Evolutionary conservation across 257 asterid species (phyloP), one percentile per base, ranked within the genome.

Genomic region (Solanum tarapatanum): DNA sequence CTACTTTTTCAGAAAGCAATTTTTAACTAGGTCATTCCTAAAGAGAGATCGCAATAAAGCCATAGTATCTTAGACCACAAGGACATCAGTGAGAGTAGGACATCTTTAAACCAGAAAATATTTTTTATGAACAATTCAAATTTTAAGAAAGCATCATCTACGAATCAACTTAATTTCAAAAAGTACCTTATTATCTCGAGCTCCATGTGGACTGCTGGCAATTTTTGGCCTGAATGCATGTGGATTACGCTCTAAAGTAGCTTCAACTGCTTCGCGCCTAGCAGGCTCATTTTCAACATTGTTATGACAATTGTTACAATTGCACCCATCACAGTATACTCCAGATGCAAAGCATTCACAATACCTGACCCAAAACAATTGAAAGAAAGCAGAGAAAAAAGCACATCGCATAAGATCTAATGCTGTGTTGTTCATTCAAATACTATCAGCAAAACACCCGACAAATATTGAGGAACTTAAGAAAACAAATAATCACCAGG

Each of bases 261-360:
- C 95, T 88, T 94, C 98, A 69, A 96, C 98, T 35, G 99, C 98
- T 90, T 96, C 98, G 55, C 96, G 91, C 87, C 99, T 94, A 72
- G 98, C 95, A 85, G 93, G 93, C 60, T 97, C 98, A 77, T 95
- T 94, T 91, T 93, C 98, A 14, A 89, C 93, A 91, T 97, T 97
- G 88, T 95, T 97, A 72, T 94, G 95, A 87, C 99, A 97, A 88
- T 95, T 97, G 77, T 90, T 94, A 85, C 98, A 97, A 91, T 97
- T 97, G 94, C 98, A 97, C 68, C 98, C 98, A 72, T 95, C 98
- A 69, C 99, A 97, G 87, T 94, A 97, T 79, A 93, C 91, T 72
- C 98, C 99, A 86, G 99, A 94, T 70, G 99, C 96, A 92, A 97
- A 97, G 90, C 99, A 97, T 89, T 97, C 99, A 89, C 99, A 97